A percentile compares a stretch with the other conserved stretches of the same genome.
Conservation (phyloP, 192 early-diverging fungal genomes). For the Coemansia furcata region DNA sequence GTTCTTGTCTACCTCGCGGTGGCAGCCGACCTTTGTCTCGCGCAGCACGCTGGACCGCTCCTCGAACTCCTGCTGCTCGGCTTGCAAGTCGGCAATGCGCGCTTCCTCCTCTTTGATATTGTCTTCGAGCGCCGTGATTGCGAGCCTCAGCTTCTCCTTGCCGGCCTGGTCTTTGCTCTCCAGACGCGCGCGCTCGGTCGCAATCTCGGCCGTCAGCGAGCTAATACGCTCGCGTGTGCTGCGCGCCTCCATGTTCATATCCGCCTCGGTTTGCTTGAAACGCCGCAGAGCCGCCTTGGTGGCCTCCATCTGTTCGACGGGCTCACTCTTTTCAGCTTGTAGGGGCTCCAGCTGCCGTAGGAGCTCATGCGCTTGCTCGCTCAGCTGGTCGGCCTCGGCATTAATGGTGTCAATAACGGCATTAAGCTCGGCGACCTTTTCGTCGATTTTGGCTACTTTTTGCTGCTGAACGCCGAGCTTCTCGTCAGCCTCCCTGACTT, state of each 20-base stretch:
- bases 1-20: constrained; percentile 14
- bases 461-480: constrained; percentile 18
- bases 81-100: constrained; percentile 24
- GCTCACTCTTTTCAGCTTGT: constrained; percentile 18
- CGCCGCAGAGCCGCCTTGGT: constrained; percentile 24
- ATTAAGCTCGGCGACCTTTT: constrained; percentile 55
- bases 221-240: constrained; percentile 41
- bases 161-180: constrained; percentile 35
- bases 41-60: constrained; percentile 15
- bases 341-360: constrained; percentile 26
- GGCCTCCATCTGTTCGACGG: constrained; percentile 9
- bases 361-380: constrained; percentile 22
- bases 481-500: constrained; percentile 36
- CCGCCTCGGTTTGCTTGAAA: constrained; percentile 45
- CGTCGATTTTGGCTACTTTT: constrained; percentile 46
- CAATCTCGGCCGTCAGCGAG: constrained; percentile 25
- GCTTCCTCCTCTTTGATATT: constrained; percentile 29
- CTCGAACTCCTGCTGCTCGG: constrained; percentile 33
- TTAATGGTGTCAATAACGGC: constrained; percentile 46
- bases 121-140: constrained; percentile 25
- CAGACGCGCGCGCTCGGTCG: constrained; percentile 32
- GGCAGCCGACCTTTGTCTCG: constrained; percentile 20
- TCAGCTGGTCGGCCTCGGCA: constrained; percentile 36
- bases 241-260: constrained; percentile 50
- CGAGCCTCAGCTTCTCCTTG: constrained; percentile 13